Percentiles rank a stretch among this genome's conserved stretches.
phyloP scores from a whole-genome alignment of 1,139 yeast species.

The Kazachstania sp. region DNA sequence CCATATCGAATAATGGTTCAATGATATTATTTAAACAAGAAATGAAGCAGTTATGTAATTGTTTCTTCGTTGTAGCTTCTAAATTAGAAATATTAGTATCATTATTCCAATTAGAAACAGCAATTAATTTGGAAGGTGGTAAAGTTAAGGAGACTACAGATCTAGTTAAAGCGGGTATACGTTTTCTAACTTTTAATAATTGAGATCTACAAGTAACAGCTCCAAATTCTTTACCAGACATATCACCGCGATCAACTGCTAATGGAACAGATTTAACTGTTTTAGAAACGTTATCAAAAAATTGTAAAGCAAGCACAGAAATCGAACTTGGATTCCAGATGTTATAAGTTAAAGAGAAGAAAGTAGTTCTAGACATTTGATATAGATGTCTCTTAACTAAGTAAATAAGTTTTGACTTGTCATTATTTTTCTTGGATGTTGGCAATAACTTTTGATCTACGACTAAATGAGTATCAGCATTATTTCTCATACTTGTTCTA shows the following conservation, averaged over 20 bases:
- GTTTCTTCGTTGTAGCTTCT: not conserved
- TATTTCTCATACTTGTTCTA: constrained; percentile 11
- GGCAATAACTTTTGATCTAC: constrained; percentile 5
- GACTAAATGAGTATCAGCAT: constrained; percentile 9
- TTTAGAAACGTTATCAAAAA: constrained; percentile 6
- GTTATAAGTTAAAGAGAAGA: constrained; percentile 10
- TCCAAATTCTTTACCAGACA: not conserved
- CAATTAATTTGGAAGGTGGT: not conserved
- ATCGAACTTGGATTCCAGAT: constrained; percentile 6
- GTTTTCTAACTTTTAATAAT: constrained; percentile 4
- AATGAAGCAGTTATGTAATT: constrained; percentile 12
- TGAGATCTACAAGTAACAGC: constrained; percentile 8
- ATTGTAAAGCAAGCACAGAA: constrained; percentile 11
- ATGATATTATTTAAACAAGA: constrained; percentile 7
- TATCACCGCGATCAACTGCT: constrained; percentile 1
- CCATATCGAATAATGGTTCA: constrained; percentile 7
- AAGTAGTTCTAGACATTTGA: constrained; percentile 10
- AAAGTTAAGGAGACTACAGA: constrained; percentile 13
- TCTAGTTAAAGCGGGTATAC: constrained; percentile 7
- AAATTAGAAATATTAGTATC: too few species aligned
- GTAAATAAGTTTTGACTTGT: not conserved
- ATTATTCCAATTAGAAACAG: not conserved
- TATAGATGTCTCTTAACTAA: constrained; percentile 6
- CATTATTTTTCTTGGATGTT: not conserved
- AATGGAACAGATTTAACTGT: constrained; percentile 11